Conservation (phyloP, 208 protist genomes). For the Vickermania ingenoplastis region DNA sequence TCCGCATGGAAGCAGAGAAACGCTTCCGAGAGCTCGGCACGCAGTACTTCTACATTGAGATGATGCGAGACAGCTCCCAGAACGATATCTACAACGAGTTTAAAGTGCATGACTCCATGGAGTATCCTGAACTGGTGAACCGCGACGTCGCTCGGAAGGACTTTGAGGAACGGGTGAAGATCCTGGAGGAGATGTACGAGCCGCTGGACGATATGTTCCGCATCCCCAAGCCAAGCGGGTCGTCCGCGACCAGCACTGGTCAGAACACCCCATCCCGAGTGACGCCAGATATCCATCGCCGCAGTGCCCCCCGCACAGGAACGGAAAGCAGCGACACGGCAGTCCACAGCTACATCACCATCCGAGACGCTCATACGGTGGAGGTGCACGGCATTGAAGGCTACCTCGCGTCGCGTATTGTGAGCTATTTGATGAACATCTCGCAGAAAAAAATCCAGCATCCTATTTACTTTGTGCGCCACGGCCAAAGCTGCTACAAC, state of each 20-base stretch:
- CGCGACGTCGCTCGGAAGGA: slow-evolving; percentile 24
- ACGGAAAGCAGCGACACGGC: neutral
- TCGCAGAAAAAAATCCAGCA: slow-evolving; percentile 76
- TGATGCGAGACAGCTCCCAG: slow-evolving; percentile 35
- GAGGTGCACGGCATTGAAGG: slow-evolving; percentile 65
- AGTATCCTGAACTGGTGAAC: slow-evolving; percentile 47
- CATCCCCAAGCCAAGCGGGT: neutral
- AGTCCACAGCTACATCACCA: slow-evolving; percentile 35
- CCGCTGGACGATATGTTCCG: slow-evolving; percentile 16
- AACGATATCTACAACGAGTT: slow-evolving; percentile 49
- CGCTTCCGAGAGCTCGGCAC: slow-evolving; percentile 38
- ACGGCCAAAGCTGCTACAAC: slow-evolving; percentile 83
- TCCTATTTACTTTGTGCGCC: slow-evolving; percentile 85
- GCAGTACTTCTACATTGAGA: slow-evolving; percentile 77
- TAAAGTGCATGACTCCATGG: slow-evolving; percentile 48
- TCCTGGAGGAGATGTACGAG: slow-evolving; percentile 48
- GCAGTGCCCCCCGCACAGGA: too few species aligned
- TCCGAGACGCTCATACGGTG: slow-evolving; percentile 40
- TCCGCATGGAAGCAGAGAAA: slow-evolving; percentile 58
- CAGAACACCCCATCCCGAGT: neutral
- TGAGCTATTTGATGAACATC: slow-evolving; percentile 82
- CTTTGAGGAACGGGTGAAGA: slow-evolving; percentile 41
- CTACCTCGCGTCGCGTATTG: slow-evolving; percentile 63
- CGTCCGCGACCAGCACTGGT: neutral
- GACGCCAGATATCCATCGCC: neutral